phyloP scores from a whole-genome alignment of 257 asterid genomes.

The Ehretia macrophylla region DNA sequence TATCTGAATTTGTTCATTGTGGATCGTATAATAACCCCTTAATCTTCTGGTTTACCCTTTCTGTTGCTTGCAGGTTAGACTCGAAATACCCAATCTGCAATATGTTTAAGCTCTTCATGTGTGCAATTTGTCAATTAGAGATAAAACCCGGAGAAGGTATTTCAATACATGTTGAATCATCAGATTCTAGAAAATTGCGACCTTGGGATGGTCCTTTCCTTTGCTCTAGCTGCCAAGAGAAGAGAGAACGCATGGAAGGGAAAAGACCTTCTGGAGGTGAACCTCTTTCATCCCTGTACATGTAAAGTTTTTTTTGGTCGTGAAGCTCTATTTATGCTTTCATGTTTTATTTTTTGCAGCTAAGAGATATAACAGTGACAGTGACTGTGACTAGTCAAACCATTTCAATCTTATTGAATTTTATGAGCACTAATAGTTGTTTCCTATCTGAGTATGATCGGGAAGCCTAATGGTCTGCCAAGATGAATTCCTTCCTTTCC shows the following conservation, averaged over 20 bases:
- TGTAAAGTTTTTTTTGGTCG: not conserved
- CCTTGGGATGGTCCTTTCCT: conserved; percentile 89
- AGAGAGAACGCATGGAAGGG: conserved; percentile 90
- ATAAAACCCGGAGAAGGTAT: conserved; percentile 74
- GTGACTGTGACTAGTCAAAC: conserved; percentile 67
- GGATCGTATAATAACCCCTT: not conserved
- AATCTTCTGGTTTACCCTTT: not conserved
- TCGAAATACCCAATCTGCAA: conserved; percentile 69
- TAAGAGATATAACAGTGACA: conserved; percentile 65
- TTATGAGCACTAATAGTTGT: conserved; percentile 12
- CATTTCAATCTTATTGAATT: conserved; percentile 7
- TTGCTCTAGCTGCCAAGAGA: conserved; percentile 67
- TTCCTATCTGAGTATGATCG: conserved; percentile 24
- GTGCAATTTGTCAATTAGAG: conserved; percentile 76
- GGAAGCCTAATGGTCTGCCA: conserved; percentile 28
- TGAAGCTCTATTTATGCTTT: conserved; percentile 1
- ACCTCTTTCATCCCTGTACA: not conserved
- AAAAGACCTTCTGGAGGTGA: conserved; percentile 60
- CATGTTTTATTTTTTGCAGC: conserved; percentile 38
- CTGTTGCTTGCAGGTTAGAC: conserved; percentile 42
- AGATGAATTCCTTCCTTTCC: conserved; percentile 18
- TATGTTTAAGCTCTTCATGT: conserved; percentile 66
- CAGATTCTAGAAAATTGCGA: conserved; percentile 40
- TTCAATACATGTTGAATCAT: conserved; percentile 50
- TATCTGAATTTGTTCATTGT: not conserved